Percentiles rank a stretch among this genome's conserved stretches.
Evolutionary conservation across 148 eudicot genomes (phyloP).

Genomic region (Chenopodium suecicum): DNA sequence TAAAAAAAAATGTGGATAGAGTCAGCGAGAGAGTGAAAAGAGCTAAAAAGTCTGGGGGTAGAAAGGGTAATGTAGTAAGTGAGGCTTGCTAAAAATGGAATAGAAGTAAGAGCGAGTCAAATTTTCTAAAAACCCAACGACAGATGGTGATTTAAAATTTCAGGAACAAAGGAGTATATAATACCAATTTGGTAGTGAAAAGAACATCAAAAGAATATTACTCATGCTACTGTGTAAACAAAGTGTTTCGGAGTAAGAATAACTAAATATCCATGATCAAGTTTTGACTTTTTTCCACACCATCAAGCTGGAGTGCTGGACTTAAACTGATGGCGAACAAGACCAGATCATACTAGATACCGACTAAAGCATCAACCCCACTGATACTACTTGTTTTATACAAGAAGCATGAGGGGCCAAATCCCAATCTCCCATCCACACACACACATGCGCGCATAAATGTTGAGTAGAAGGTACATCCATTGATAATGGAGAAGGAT

Average conservation of each 20-base stretch:
- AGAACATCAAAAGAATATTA: background rate
- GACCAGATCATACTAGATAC: background rate
- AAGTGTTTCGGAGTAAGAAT: background rate
- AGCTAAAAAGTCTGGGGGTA: too few relatives aligned
- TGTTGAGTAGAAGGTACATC: background rate
- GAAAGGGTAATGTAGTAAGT: too few relatives aligned
- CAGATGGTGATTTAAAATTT: too few relatives aligned
- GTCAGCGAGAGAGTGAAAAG: too few relatives aligned
- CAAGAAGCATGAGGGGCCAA: too few relatives aligned
- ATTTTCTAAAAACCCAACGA: too few relatives aligned
- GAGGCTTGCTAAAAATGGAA: too few relatives aligned
- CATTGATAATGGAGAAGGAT: background rate
- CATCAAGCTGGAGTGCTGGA: background rate
- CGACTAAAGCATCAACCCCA: background rate
- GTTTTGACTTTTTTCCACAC: background rate
- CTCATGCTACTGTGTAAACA: background rate
- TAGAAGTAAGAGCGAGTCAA: too few relatives aligned
- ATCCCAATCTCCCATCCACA: too few relatives aligned
- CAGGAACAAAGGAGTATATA: too few relatives aligned
- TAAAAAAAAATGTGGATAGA: too few relatives aligned
- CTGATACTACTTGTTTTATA: too few relatives aligned
- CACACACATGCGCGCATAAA: background rate
- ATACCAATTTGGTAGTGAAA: background rate
- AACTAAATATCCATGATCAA: background rate
- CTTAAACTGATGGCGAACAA: background rate